These are phyloP conservation scores for Sabuloglossum arenarium DNA, from an alignment of 495 filamentous ascomycete genomes.

Conservation along the genomic window DNA sequence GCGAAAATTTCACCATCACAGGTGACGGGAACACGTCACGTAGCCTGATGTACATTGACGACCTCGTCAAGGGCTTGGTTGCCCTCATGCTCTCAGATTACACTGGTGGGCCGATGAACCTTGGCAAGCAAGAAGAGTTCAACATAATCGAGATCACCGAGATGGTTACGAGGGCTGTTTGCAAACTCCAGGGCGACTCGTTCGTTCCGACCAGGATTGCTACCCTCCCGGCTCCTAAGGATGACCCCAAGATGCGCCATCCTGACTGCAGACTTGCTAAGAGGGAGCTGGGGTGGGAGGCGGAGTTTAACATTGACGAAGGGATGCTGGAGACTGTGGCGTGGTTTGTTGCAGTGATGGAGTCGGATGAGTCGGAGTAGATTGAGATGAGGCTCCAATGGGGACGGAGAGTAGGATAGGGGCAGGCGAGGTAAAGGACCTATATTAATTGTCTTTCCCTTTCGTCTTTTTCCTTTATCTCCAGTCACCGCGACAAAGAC, in stretches of 20 bases:
- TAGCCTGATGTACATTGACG: conserved; percentile 14
- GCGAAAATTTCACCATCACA: conserved; percentile 12
- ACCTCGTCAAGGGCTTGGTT: conserved; percentile 13
- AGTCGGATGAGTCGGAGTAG: background rate
- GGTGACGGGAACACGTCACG: conserved; percentile 14
- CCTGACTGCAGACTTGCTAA: conserved; percentile 15
- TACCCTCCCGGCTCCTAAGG: conserved; percentile 10
- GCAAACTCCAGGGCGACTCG: conserved; percentile 3
- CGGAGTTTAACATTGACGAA: conserved; percentile 6
- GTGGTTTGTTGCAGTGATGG: background rate
- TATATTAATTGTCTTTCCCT: too few relatives aligned
- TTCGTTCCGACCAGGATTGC: conserved; percentile 3
- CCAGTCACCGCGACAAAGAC: too few relatives aligned
- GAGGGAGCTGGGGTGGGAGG: conserved; percentile 12
- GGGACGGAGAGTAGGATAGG: background rate
- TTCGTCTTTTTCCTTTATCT: too few relatives aligned
- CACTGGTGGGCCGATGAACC: conserved; percentile 14
- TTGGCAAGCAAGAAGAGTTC: conserved; percentile 15
- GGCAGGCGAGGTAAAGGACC: too few relatives aligned
- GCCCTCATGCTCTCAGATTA: conserved; percentile 12
- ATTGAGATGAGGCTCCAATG: background rate
- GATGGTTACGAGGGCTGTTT: conserved; percentile 11
- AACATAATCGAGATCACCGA: conserved; percentile 13
- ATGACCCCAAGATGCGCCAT: conserved; percentile 13
- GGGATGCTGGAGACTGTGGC: conserved; percentile 13